Conservation (phyloP, 345 rosid species). For the Hirschfeldia incana region DNA sequence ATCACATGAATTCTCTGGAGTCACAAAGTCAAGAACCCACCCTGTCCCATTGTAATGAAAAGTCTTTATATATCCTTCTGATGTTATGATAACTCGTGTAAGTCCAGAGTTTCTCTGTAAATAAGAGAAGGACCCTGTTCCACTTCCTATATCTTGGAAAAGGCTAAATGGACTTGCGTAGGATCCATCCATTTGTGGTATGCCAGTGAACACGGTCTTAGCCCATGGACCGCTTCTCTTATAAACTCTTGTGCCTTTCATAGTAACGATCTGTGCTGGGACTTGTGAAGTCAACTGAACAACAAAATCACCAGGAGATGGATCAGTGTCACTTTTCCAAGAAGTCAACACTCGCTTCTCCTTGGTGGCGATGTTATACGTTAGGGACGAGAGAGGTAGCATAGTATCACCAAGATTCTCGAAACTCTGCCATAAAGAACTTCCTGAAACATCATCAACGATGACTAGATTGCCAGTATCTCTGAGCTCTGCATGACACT, state of each 20-base stretch:
- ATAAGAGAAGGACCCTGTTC: conserved; percentile 28
- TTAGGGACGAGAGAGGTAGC: conserved; percentile 23
- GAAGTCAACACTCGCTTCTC: conserved; percentile 26
- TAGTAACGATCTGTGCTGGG: conserved; percentile 28
- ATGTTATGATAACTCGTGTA: conserved; percentile 14
- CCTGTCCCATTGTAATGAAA: conserved; percentile 24
- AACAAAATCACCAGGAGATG: conserved; percentile 33
- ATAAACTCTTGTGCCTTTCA: conserved; percentile 16
- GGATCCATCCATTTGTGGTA: conserved; percentile 31
- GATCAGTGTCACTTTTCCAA: conserved; percentile 34
- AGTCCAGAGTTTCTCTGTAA: conserved; percentile 6
- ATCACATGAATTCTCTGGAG: conserved; percentile 19
- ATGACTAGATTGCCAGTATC: conserved; percentile 34
- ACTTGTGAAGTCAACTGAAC: conserved; percentile 26
- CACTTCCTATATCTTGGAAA: conserved; percentile 22
- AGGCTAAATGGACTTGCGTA: conserved; percentile 24
- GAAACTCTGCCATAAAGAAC: conserved; percentile 26
- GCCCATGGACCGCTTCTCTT: conserved; percentile 37
- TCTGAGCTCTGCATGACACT: conserved; percentile 31
- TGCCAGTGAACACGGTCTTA: conserved; percentile 13
- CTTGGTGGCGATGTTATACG: conserved; percentile 12
- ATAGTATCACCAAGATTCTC: conserved; percentile 36
- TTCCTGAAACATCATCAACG: conserved; percentile 27
- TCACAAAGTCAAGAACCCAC: conserved; percentile 7
- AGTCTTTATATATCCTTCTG: conserved; percentile 27